Evolutionary conservation across 2,329 filamentous ascomycete genomes (phyloP).

Genomic region (Penicillium sp.): DNA sequence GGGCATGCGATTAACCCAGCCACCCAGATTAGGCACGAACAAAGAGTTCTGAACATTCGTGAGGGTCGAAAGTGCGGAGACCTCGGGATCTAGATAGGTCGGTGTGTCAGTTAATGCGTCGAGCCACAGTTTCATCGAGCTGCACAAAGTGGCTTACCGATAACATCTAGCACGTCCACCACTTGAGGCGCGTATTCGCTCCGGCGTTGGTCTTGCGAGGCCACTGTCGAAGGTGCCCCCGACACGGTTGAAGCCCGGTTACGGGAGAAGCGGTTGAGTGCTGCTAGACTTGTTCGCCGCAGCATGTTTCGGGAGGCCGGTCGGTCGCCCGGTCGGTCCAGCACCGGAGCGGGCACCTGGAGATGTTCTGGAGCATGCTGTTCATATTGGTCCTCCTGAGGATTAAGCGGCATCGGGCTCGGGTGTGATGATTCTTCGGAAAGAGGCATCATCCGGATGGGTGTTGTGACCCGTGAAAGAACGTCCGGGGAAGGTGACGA

Average conservation of each 20-base stretch:
- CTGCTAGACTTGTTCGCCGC: constrained; percentile 32
- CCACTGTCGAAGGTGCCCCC: constrained; percentile 16
- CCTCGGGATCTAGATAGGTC: constrained; percentile 63
- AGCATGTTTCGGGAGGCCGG: constrained; percentile 21
- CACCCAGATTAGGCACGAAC: constrained; percentile 75
- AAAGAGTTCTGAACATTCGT: constrained; percentile 89
- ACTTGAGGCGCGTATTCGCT: constrained; percentile 57
- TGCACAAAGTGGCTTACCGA: constrained; percentile 51
- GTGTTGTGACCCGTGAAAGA: constrained; percentile 20
- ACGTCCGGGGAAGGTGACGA: constrained; percentile 24
- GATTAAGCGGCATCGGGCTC: constrained; percentile 8
- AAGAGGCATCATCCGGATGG: constrained; percentile 30
- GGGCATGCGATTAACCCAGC: constrained; percentile 67
- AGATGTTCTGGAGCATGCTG: constrained; percentile 11
- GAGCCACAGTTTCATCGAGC: not conserved
- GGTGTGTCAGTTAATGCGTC: constrained; percentile 12
- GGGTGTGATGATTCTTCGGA: constrained; percentile 30
- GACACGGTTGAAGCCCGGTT: constrained; percentile 33
- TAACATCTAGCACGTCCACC: constrained; percentile 63
- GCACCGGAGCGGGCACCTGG: constrained; percentile 12
- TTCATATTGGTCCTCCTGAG: constrained; percentile 6
- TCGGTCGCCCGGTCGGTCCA: constrained; percentile 15
- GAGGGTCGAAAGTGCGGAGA: constrained; percentile 73
- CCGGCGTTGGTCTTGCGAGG: constrained; percentile 4
- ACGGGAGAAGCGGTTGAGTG: constrained; percentile 29